Percentiles rank a stretch among this genome's conserved stretches.
Evolutionary conservation across 768 basidiomycete species (phyloP).

Genomic region (Coprinopsis sp.): DNA sequence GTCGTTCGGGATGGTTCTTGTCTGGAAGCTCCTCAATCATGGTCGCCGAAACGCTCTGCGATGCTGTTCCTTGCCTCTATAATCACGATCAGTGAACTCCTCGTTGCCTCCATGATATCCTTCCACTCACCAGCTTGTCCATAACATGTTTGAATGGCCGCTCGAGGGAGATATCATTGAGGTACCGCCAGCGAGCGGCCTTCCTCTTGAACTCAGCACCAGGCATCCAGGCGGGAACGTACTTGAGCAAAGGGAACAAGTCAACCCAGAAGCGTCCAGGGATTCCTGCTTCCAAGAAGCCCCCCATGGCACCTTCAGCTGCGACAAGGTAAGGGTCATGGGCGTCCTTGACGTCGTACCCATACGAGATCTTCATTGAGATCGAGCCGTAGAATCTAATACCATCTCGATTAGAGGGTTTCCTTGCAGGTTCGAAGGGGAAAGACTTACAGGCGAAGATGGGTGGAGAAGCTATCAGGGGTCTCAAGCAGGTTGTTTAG

Average conservation of each 20-base stretch:
- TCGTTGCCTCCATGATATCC: background rate
- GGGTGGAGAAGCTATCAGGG: background rate
- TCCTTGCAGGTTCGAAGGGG: slow-evolving; percentile 6
- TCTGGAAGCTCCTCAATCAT: slow-evolving; percentile 4
- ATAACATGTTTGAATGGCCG: background rate
- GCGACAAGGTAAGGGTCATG: slow-evolving; percentile 31
- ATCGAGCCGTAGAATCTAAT: slow-evolving; percentile 25
- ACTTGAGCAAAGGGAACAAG: slow-evolving; percentile 3
- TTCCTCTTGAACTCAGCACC: slow-evolving; percentile 40
- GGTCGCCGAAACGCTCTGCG: background rate
- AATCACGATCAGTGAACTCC: background rate
- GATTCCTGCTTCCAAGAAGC: slow-evolving; percentile 24
- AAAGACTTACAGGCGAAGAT: background rate
- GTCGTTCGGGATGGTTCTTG: slow-evolving; percentile 1
- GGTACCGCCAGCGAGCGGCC: slow-evolving; percentile 28
- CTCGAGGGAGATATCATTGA: slow-evolving; percentile 1
- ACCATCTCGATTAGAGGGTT: background rate
- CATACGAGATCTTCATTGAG: slow-evolving; percentile 34
- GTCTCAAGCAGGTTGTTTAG: background rate
- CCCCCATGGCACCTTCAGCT: slow-evolving; percentile 27
- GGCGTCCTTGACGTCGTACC: slow-evolving; percentile 27
- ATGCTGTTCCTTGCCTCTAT: background rate
- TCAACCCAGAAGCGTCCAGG: slow-evolving; percentile 19
- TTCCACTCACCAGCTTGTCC: background rate
- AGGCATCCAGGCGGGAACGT: slow-evolving; percentile 24